Evolutionary conservation across 345 rosid species (phyloP), one percentile per base, ranked within the genome.

Genomic region (Hypericum androsaemum): DNA sequence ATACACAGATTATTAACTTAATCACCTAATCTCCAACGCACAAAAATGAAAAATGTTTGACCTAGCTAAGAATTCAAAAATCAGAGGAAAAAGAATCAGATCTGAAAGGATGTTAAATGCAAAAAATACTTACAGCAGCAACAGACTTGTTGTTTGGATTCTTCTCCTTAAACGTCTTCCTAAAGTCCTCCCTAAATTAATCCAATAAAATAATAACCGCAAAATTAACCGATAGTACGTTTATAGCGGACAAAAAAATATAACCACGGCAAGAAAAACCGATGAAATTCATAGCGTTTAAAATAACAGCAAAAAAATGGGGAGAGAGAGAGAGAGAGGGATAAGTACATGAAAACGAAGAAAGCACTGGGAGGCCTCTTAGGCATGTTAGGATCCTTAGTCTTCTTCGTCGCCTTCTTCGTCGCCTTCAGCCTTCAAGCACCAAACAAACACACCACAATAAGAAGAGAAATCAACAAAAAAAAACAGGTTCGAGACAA

Each of bases 321-420:
- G n/a, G n/a, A n/a, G n/a, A n/a, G n/a, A 55, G 0, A n/a, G 11
- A 32, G 10, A 35, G 10, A 57, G 9, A 39, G n/a, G n/a, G 12
- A 38, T 2, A 62, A 22, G 2, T 77, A 87, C 96, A 88, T 84
- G 81, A 84, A 88, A 36, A 88, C 73, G 72, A 88, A 84, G 76
- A 88, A 84, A 52, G 89, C 85, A 58, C 89, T 84, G 7, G 89
- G 75, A 67, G 96, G 81, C 63, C 89, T 78, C 80, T 87, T 87
- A 5, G 96, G 96, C 65, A 81, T 82, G 77, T 84, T 87, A 38
- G 94, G 94, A 67, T 87, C 96, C 69, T 87, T 87, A 8, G 74
- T 74, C 64, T 88, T 83, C 72, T 76, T 79, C 15, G 68, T 62
- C 8, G 78, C 57, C 61, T 75, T 76, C 59, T 61, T 66, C 54